A percentile compares a stretch with the other conserved stretches of the same genome.
Conservation (phyloP, 2,329 filamentous ascomycete species). For the Aspergillus pseudoterreus region DNA sequence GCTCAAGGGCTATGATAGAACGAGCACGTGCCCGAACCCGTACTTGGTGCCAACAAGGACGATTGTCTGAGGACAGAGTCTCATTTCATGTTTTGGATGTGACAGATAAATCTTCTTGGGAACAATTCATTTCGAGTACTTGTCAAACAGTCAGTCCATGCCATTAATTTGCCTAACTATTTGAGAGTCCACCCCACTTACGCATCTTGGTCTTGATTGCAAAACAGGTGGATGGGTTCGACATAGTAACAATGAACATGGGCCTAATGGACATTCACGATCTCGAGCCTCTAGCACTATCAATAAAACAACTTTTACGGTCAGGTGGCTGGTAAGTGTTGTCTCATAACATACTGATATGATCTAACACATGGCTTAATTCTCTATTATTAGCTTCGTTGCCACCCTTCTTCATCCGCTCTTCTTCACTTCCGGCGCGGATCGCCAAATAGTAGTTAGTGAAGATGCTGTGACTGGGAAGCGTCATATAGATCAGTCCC, state of each 20-base stretch:
- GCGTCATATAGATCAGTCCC: constrained; percentile 29
- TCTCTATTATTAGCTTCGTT: constrained; percentile 36
- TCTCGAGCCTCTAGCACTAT: constrained; percentile 41
- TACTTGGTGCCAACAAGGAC: not conserved
- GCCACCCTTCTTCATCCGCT: constrained; percentile 48
- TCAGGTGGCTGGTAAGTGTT: not conserved
- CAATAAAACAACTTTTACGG: constrained; percentile 28
- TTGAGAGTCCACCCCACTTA: not conserved
- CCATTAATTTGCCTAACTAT: not conserved
- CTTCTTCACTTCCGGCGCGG: constrained; percentile 46
- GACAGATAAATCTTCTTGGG: not conserved
- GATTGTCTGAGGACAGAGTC: not conserved
- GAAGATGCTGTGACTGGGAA: constrained; percentile 36
- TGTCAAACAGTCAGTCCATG: not conserved
- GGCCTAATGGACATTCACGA: constrained; percentile 48
- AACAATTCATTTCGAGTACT: not conserved
- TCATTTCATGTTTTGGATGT: constrained; percentile 1
- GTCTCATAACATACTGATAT: not conserved
- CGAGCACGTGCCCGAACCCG: constrained; percentile 24
- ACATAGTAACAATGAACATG: constrained; percentile 49
- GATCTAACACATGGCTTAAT: not conserved
- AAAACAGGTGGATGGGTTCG: constrained; percentile 34
- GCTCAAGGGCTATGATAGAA: constrained; percentile 40
- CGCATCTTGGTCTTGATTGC: not conserved
- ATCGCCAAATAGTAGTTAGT: constrained; percentile 38